Evolutionary conservation across 2,329 filamentous ascomycete species (phyloP).

Genomic region (Arthrobotrys iridis): DNA sequence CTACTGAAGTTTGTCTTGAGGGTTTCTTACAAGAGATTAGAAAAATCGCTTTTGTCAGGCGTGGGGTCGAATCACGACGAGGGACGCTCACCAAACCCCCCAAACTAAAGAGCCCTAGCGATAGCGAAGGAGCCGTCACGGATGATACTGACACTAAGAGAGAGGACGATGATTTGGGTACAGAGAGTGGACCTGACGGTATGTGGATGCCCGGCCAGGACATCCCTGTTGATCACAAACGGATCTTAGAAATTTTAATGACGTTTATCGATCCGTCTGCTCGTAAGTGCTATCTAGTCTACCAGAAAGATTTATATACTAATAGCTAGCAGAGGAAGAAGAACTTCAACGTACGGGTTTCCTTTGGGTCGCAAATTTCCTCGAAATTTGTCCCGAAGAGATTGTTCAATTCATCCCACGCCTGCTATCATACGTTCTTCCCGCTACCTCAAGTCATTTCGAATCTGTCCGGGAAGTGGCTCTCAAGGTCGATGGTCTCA

Average conservation of each 20-base stretch:
- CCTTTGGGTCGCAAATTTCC: conserved; percentile 94
- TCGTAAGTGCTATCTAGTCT: conserved; percentile 66
- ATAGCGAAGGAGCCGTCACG: conserved; percentile 70
- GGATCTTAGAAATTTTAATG: conserved; percentile 90
- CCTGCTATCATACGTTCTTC: conserved; percentile 88
- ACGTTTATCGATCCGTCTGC: conserved; percentile 81
- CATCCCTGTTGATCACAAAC: conserved; percentile 90
- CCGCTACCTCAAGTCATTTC: conserved; percentile 90
- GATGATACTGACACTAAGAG: conserved; percentile 58
- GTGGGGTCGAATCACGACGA: conserved; percentile 87
- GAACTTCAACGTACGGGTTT: conserved; percentile 90
- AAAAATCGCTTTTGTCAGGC: conserved; percentile 90
- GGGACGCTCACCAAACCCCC: conserved; percentile 73
- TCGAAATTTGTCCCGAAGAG: conserved; percentile 96
- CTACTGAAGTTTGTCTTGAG: conserved; percentile 87
- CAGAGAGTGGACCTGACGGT: conserved; percentile 75
- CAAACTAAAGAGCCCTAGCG: conserved; percentile 75
- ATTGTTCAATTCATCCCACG: conserved; percentile 94
- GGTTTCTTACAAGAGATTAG: conserved; percentile 93
- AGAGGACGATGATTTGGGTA: conserved; percentile 68
- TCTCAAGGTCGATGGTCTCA: conserved; percentile 84
- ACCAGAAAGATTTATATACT: neutral
- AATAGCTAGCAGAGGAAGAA: conserved; percentile 71
- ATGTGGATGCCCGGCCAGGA: conserved; percentile 99
- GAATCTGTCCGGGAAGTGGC: conserved; percentile 90